These are phyloP conservation scores for Taphrina deformans DNA, from an alignment of 1,139 yeast genomes.

Conservation along the genomic window DNA sequence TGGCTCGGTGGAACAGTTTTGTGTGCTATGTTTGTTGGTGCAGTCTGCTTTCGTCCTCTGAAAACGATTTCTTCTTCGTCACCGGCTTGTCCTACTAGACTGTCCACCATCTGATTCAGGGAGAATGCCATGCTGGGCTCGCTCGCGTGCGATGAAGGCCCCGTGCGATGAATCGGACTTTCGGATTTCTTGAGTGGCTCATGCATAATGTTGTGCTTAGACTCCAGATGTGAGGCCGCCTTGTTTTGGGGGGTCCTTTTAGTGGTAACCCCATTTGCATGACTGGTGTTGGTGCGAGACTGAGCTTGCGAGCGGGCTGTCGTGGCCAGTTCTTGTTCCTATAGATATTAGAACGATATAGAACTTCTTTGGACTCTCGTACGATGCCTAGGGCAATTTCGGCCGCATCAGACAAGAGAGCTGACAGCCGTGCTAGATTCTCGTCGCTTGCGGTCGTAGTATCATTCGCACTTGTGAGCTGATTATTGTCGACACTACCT, in stretches of 20 bases:
- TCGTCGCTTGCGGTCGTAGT: slow-evolving; percentile 28
- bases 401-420: slow-evolving; percentile 37
- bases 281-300: not conserved
- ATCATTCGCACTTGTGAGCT: not conserved
- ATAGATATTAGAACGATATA: not conserved
- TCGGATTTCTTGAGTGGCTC: not conserved
- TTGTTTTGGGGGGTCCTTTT: not conserved
- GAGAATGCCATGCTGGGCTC: slow-evolving; percentile 30
- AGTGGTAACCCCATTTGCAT: not conserved
- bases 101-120: slow-evolving; percentile 22
- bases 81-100: slow-evolving; percentile 14
- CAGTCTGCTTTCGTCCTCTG: slow-evolving; percentile 7
- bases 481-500: slow-evolving; percentile 31
- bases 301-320: not conserved
- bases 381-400: slow-evolving; percentile 15
- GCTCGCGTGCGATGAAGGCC: not conserved
- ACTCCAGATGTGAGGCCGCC: not conserved
- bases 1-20: not conserved
- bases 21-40: not conserved
- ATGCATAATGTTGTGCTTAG: not conserved
- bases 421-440: slow-evolving; percentile 34
- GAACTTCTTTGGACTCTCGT: not conserved
- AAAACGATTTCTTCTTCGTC: slow-evolving; percentile 26
- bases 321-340: slow-evolving; percentile 7
- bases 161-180: not conserved